Evolutionary conservation across 495 filamentous ascomycete genomes (phyloP).

Genomic region (Pyrenula aspistea): DNA sequence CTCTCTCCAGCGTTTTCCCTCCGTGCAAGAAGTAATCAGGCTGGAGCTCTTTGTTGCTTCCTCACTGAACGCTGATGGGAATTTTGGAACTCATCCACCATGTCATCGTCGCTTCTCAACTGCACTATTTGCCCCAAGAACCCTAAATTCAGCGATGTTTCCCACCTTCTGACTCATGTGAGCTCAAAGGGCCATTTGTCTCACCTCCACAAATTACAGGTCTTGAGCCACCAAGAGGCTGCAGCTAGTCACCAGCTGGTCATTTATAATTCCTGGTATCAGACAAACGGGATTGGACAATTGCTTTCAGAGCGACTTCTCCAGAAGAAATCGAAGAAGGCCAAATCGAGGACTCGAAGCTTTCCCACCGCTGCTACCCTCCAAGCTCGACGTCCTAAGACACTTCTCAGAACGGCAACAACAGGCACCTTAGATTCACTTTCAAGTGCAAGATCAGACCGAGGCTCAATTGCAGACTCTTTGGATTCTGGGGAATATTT

Average conservation of each 20-base stretch:
- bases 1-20: neutral
- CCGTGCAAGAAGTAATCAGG: slow-evolving; percentile 2
- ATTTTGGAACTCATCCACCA: slow-evolving; percentile 12
- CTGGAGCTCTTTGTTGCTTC: slow-evolving; percentile 19
- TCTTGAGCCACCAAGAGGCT: slow-evolving; percentile 47
- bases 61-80: slow-evolving; percentile 3
- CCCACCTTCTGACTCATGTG: slow-evolving; percentile 80
- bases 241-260: slow-evolving; percentile 35
- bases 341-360: neutral
- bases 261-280: slow-evolving; percentile 61
- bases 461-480: neutral
- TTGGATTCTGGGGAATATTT: neutral
- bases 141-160: slow-evolving; percentile 73
- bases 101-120: slow-evolving; percentile 48
- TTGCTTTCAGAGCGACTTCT: slow-evolving; percentile 60
- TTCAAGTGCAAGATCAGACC: neutral
- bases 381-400: neutral
- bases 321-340: slow-evolving; percentile 54
- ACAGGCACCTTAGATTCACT: neutral
- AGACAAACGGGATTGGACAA: slow-evolving; percentile 45
- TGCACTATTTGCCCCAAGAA: slow-evolving; percentile 72
- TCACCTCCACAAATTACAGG: slow-evolving; percentile 57
- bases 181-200: slow-evolving; percentile 75
- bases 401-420: neutral
- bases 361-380: neutral